Evolutionary conservation across 2,329 filamentous ascomycete species (phyloP).

Genomic region (Decorospora gaudefroyi): DNA sequence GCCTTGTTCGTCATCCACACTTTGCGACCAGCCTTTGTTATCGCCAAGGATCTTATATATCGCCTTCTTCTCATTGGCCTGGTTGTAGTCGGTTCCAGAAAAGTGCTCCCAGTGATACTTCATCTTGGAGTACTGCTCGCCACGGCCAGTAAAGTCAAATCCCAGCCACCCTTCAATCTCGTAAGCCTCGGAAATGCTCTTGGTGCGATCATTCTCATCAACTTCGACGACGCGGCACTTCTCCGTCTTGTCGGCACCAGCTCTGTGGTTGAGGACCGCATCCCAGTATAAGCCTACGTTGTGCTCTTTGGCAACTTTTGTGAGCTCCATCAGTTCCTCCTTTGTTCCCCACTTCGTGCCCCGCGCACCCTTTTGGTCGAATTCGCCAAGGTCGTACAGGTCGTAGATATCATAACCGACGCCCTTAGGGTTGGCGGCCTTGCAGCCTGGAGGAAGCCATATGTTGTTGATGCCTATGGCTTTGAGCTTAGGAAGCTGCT

Average conservation of each 20-base stretch:
- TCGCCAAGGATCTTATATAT: conserved; percentile 69
- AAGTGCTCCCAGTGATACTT: conserved; percentile 72
- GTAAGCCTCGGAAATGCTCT: conserved; percentile 59
- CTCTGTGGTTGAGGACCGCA: conserved; percentile 73
- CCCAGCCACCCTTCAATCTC: conserved; percentile 71
- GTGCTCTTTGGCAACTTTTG: conserved; percentile 55
- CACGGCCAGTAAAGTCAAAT: conserved; percentile 67
- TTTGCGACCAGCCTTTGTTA: conserved; percentile 66
- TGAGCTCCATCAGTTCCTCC: conserved; percentile 62
- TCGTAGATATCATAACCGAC: conserved; percentile 70
- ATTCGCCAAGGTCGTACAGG: conserved; percentile 71
- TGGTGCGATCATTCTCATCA: conserved; percentile 61
- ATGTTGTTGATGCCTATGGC: conserved; percentile 59
- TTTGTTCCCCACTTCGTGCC: conserved; percentile 72
- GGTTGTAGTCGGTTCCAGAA: conserved; percentile 69
- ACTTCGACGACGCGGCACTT: conserved; percentile 67
- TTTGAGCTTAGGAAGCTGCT: conserved; percentile 59
- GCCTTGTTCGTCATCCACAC: conserved; percentile 66
- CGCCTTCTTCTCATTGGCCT: conserved; percentile 59
- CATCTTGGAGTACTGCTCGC: conserved; percentile 62
- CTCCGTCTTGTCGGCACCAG: conserved; percentile 68
- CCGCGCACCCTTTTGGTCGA: conserved; percentile 67
- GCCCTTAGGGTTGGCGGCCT: conserved; percentile 63
- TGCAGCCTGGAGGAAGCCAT: conserved; percentile 74
- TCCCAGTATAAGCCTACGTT: conserved; percentile 69